Base-by-base conservation (phyloP, 2,329 filamentous ascomycete genomes). In the Verticillium alfalfae region DNA sequence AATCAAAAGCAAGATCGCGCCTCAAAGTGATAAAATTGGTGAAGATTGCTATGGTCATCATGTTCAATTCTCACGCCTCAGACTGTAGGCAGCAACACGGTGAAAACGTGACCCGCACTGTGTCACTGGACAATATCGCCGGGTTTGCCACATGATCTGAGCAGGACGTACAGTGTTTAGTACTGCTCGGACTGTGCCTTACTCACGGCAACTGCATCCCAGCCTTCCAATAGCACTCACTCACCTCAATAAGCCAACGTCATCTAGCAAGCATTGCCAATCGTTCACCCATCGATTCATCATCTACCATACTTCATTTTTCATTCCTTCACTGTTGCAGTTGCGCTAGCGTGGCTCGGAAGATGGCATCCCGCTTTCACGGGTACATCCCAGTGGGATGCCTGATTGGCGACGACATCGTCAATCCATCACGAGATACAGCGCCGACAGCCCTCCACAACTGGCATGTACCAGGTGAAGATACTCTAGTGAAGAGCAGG, bases 371-470 rank as follows among this genome's bases (percentile, higher is more conserved):
- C 18, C 45, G 59, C 61, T 39, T 61, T 55, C 55, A 61, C 59
- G 45, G 45, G 41, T 78, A 78, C 63, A 77, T 82, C 59, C 77
- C 78, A 1, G 70, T 71, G 22, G 80, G 80, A 58, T 77, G 74
- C 62, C 65, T 81, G 1, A 63, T 65, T 1, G 62, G 57, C 34
- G 64, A 69, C 4, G 67, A 71, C 34, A 56, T 54, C n/a, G 12
- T 16, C 16, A 26, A 56, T 12, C n/a, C 66, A 37, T 45, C 36
- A 5, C 22, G 34, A 10, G 67, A 69, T 59, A 5, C 68, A 66
- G 67, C 10, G 34, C 1, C 54, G 60, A 12, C 60, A 60, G 57
- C 62, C 26, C 57, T 66, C 34, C 56, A 45, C 18, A 36, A 34
- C 16, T 58, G 56, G 56, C 38, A 58, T n/a, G n/a, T 45, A 1